Percentiles rank a stretch among this genome's conserved stretches.
Conservation (phyloP, 164 flowering plant genomes). For the Magnolia officinalis region DNA sequence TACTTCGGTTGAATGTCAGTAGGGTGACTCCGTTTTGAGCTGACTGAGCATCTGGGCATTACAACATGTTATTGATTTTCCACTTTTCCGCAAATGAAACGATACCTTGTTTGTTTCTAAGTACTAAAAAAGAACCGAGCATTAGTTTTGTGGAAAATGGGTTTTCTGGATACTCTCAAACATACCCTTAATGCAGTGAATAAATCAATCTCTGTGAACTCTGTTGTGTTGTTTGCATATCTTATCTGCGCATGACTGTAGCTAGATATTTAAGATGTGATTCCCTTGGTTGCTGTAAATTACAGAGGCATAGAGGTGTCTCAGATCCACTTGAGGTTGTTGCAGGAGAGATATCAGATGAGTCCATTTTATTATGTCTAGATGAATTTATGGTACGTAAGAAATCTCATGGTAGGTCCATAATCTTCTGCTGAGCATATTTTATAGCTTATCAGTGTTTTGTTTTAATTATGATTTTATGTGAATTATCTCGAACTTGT, state of each 20-base stretch:
- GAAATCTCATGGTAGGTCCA: slow-evolving; percentile 1
- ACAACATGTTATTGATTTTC: not conserved
- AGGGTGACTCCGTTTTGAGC: too few relatives aligned
- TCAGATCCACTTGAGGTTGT: slow-evolving; percentile 98
- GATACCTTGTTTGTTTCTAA: not conserved
- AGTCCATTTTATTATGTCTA: slow-evolving; percentile 79
- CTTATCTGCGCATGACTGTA: not conserved
- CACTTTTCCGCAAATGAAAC: not conserved
- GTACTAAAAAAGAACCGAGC: too few relatives aligned
- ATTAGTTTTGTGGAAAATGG: too few relatives aligned
- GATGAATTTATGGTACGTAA: slow-evolving; percentile 93
- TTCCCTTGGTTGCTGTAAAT: slow-evolving; percentile 7
- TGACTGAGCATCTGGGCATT: too few relatives aligned
- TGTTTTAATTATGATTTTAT: slow-evolving; percentile 1
- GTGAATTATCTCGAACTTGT: slow-evolving; percentile 3
- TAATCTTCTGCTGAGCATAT: slow-evolving; percentile 9
- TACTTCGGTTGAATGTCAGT: too few relatives aligned
- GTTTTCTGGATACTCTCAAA: not conserved
- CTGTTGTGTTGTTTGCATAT: not conserved
- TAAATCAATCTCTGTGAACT: not conserved
- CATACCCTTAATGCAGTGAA: too few relatives aligned
- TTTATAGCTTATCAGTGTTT: slow-evolving; percentile 5
- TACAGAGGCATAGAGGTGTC: slow-evolving; percentile 88
- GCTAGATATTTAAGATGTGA: not conserved
- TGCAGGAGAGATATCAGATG: slow-evolving; percentile 93